Evolutionary conservation across 1,284 basidiomycete genomes (phyloP).

Genomic region (Pseudomicrostroma phylloplanum): DNA sequence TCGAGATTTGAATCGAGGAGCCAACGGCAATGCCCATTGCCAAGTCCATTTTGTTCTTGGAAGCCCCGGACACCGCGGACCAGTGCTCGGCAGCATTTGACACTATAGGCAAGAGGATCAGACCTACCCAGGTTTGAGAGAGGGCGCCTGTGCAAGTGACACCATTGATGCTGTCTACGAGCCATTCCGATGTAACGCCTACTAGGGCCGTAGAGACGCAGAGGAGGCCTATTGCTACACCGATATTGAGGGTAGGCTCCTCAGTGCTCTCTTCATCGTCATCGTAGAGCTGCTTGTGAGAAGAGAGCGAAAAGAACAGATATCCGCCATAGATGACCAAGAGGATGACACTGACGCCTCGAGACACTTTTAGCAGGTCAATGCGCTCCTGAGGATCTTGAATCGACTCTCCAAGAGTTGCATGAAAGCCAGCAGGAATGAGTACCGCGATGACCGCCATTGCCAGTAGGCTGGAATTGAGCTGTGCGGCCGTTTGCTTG

Average conservation of each 20-base stretch:
- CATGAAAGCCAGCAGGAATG: conserved; percentile 42
- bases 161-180: conserved; percentile 34
- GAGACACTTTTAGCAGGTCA: conserved; percentile 37
- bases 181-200: conserved; percentile 44
- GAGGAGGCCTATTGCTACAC: conserved; percentile 24
- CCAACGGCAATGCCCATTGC: conserved; percentile 38
- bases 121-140: conserved; percentile 35
- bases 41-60: conserved; percentile 43
- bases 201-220: conserved; percentile 31
- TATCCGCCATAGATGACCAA: conserved; percentile 41
- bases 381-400: conserved; percentile 25
- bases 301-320: conserved; percentile 29
- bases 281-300: conserved; percentile 32
- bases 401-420: conserved; percentile 28
- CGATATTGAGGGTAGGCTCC: conserved; percentile 33
- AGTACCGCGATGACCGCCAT: conserved; percentile 45
- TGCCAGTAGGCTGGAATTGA: conserved; percentile 27
- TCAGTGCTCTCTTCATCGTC: conserved; percentile 31
- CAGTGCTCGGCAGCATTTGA: conserved; percentile 38
- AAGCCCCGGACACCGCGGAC: conserved; percentile 35
- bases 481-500: conserved; percentile 22
- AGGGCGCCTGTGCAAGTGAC: conserved; percentile 24
- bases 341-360: conserved; percentile 33
- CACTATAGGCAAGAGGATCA: conserved; percentile 37
- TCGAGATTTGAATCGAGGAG: conserved; percentile 39